Evolutionary conservation across 139 green algal genomes (phyloP), one percentile per base, ranked within the genome.

Genomic region (Diplosphaera chodatii): DNA sequence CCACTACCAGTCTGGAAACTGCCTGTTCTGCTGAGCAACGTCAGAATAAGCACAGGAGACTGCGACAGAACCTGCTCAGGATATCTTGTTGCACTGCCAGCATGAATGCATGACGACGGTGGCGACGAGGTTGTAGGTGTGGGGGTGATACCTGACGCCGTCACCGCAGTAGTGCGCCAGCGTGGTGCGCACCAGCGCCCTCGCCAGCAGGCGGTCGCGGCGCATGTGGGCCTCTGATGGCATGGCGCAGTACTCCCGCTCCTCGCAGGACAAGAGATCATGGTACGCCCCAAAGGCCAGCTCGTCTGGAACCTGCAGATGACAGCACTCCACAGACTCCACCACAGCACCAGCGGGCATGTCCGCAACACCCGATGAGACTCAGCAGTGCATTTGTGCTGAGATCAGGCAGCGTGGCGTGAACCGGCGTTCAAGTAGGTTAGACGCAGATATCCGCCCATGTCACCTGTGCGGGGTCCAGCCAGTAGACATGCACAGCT

Each of bases 401-500:
- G n/a, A n/a, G n/a, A n/a, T n/a, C n/a, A n/a, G n/a, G n/a, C n/a
- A n/a, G n/a, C n/a, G n/a, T n/a, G n/a, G n/a, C n/a, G n/a, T n/a
- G n/a, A n/a, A 59, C 23, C 21, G 40, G 20, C 30, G 16, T 28
- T 18, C 10, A 59, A 5, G 16, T 8, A 29, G 23, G 3, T 13
- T 69, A n/a, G 21, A n/a, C 69, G 8, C 31, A 59, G 25, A 63
- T 33, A 20, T 25, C 34, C 40, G 13, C 64, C 1, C 1, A 0
- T 16, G 37, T 34, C 55, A 76, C 79, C 48, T 84, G 31, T 10
- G 64, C 40, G 27, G 75, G 77, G 63, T 73, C 30, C 3, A 85
- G 77, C 77, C 80, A 85, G 77, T 77, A 85, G 0, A 85, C 23
- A 59, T 85, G 77, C n/a, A 85, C 73, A 6, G 83, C 74, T 0